Base-by-base conservation (phyloP, 352 stramenopile genomes). In the Pythium diclinum region DNA sequence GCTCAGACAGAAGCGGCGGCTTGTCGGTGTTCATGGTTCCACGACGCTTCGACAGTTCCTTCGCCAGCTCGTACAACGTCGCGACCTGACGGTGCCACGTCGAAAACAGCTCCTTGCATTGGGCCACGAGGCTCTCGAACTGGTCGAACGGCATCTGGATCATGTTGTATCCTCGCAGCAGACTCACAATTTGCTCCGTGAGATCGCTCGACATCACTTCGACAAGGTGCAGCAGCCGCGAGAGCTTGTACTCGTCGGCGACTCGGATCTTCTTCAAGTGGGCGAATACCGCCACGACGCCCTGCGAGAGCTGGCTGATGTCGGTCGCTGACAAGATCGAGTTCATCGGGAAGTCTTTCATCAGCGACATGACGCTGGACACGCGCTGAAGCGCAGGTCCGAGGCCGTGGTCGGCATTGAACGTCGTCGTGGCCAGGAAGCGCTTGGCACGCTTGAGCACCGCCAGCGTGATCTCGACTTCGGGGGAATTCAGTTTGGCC, bases 281-380 rank as follows among this genome's bases (percentile, higher is more conserved):
- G 4, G 77, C 85, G 53, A 97, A 97, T 21, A 97, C 83, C 19
- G 86, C 60, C 1, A 79, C 83, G 11, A 97, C 73, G 3, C 87
- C 88, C 33, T 92, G 78, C 10, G 82, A 91, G 0, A 96, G 78
- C 66, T 96, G 88, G 47, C 62, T 81, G 25, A 97, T 89, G 66
- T 92, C 86, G 3, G 89, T 94, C 17, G 92, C 88, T 10, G 88
- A 92, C 48, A 98, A 71, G 59, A 98, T 95, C 10, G 88, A 84
- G 67, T 97, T 89, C 68, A 98, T 94, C 30, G 91, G 92, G 60
- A 98, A 97, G 36, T 96, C 92, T 56, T 96, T 96, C 84, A 98
- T 95, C 48, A 98, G 78, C 32, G 75, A 83, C 83, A 97, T 97
- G 21, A 97, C 90, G 65, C 89, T 96, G 2, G 80, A 75, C 13